A percentile compares a stretch with the other conserved stretches of the same genome.
These are phyloP conservation scores for Balakata baccata DNA, from an alignment of 345 rosid species.

Conservation along the genomic window DNA sequence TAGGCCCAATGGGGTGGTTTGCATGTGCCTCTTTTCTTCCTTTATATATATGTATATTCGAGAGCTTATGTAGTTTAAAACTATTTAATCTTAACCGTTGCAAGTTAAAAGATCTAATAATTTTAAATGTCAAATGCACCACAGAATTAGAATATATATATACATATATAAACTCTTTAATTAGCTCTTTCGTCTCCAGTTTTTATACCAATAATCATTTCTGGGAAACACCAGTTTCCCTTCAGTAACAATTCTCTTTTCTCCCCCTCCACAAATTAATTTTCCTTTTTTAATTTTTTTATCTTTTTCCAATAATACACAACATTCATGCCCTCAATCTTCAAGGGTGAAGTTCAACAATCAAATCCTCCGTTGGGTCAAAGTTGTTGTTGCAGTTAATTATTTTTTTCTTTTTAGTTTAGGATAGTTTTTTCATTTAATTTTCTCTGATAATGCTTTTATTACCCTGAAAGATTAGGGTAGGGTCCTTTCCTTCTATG, in stretches of 20 bases:
- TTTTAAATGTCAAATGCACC: too few relatives aligned
- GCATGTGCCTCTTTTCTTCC: slow-evolving; percentile 48
- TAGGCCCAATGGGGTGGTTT: slow-evolving; percentile 40
- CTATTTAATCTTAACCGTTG: too few relatives aligned
- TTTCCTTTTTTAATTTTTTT: not conserved
- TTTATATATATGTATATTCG: too few relatives aligned
- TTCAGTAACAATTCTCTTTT: slow-evolving; percentile 3
- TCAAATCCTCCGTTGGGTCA: slow-evolving; percentile 5
- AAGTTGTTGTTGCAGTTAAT: slow-evolving; percentile 12
- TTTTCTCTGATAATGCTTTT: slow-evolving; percentile 13
- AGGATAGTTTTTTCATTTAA: slow-evolving; percentile 1
- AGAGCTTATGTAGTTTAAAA: too few relatives aligned
- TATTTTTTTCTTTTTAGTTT: not conserved
- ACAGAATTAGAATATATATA: too few relatives aligned
- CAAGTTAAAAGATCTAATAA: too few relatives aligned
- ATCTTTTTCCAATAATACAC: not conserved
- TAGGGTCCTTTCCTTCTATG: slow-evolving; percentile 26
- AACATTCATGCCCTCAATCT: slow-evolving; percentile 12
- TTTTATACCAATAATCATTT: slow-evolving; percentile 32
- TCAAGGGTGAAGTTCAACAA: not conserved
- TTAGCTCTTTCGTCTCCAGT: slow-evolving; percentile 25
- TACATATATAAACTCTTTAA: slow-evolving; percentile 11
- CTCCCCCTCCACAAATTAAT: slow-evolving; percentile 14
- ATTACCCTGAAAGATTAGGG: slow-evolving; percentile 13
- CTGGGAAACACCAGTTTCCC: slow-evolving; percentile 9